Evolutionary conservation across 139 green algal genomes (phyloP).

Genomic region (Limnomonas spitsbergensis): DNA sequence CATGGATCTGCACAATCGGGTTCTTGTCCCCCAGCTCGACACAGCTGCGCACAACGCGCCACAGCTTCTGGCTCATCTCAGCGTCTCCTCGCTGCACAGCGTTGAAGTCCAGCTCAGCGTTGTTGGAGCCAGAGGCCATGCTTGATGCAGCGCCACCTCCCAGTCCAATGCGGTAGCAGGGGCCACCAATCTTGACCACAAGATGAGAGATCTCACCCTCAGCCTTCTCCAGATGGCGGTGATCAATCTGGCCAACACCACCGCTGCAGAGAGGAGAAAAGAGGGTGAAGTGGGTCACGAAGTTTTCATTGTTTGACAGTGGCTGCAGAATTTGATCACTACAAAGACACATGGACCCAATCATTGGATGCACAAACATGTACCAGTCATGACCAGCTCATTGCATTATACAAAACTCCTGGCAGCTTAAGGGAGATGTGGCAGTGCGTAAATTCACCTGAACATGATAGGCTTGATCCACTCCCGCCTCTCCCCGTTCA

Average conservation of each 20-base stretch:
- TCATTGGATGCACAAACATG: too few relatives aligned
- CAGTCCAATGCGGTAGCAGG: slow-evolving; percentile 98
- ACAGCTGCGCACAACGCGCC: slow-evolving; percentile 91
- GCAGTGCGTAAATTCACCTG: too few relatives aligned
- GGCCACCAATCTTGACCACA: slow-evolving; percentile 97
- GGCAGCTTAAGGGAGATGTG: too few relatives aligned
- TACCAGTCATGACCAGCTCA: too few relatives aligned
- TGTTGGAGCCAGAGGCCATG: slow-evolving; percentile 88
- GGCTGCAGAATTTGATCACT: too few relatives aligned
- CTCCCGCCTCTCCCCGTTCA: slow-evolving; percentile 85
- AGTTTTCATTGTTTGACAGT: too few relatives aligned
- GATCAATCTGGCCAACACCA: slow-evolving; percentile 67
- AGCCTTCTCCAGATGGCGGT: slow-evolving; percentile 58
- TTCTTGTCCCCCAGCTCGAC: slow-evolving; percentile 92
- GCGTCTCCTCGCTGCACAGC: slow-evolving; percentile 96
- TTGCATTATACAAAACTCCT: too few relatives aligned
- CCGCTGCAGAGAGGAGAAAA: too few relatives aligned
- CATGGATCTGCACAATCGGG: slow-evolving; percentile 90
- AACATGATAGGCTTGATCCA: slow-evolving; percentile 99
- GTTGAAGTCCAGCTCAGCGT: too few relatives aligned
- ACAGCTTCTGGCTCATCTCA: slow-evolving; percentile 97
- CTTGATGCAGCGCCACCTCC: slow-evolving; percentile 90
- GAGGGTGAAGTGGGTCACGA: too few relatives aligned
- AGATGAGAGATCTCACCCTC: slow-evolving; percentile 85
- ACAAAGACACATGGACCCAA: too few relatives aligned